A percentile compares a stretch with the other conserved stretches of the same genome.
These are phyloP conservation scores for Cornus controversa DNA, from an alignment of 148 eudicot species.

Conservation along the genomic window DNA sequence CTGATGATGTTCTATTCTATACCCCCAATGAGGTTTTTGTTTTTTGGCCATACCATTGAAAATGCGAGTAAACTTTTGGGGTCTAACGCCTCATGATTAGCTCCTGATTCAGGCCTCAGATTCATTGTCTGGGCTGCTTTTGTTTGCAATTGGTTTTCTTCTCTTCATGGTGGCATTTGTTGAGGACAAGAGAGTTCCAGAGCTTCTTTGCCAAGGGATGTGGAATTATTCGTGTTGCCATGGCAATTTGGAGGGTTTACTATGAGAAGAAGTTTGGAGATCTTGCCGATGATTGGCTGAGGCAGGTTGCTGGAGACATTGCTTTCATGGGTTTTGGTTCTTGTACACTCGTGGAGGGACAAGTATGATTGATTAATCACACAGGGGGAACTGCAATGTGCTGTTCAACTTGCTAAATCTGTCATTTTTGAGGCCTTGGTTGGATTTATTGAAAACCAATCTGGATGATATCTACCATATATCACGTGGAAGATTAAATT, in stretches of 20 bases:
- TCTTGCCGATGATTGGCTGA: constrained; percentile 65
- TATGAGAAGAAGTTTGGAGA: constrained; percentile 73
- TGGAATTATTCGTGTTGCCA: constrained; percentile 66
- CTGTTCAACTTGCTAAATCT: no score
- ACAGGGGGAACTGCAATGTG: background rate
- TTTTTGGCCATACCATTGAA: constrained; percentile 71
- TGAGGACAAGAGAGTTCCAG: constrained; percentile 67
- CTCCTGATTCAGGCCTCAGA: constrained; percentile 67
- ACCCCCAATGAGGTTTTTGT: constrained; percentile 58
- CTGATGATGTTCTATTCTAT: constrained; percentile 84
- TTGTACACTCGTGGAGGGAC: constrained; percentile 86
- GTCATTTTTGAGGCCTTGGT: no score
- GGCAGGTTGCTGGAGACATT: constrained; percentile 71
- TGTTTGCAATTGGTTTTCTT: constrained; percentile 74
- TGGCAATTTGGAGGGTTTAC: constrained; percentile 89
- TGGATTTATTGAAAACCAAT: no score
- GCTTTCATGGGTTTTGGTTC: constrained; percentile 90
- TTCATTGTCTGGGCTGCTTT: constrained; percentile 86
- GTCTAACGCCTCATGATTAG: constrained; percentile 81
- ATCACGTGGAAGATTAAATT: no score
- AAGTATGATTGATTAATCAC: constrained; percentile 70
- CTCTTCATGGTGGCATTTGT: constrained; percentile 91
- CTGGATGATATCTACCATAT: no score
- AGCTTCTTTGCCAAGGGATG: constrained; percentile 84
- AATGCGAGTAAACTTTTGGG: constrained; percentile 65